Evolutionary conservation across 1,284 basidiomycete species (phyloP), one percentile per base, ranked within the genome.

Genomic region (Trametes polyzona): DNA sequence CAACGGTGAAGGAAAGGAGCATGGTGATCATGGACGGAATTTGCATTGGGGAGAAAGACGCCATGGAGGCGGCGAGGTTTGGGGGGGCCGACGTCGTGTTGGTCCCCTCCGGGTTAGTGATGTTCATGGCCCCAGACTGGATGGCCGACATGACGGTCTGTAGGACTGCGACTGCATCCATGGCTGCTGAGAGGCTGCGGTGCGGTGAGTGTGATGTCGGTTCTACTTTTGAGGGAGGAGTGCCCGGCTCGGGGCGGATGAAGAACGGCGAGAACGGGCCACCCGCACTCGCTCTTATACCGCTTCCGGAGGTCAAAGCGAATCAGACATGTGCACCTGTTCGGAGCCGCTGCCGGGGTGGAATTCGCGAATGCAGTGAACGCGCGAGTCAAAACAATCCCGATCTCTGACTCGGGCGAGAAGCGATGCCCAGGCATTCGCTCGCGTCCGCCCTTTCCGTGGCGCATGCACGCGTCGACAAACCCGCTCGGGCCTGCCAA

Each of bases 101-200:
- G 24, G 54, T 9, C 8, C 26, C 24, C 4, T 49, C 52, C 21
- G 33, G 19, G 23, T 36, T 27, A 16, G 50, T 59, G n/a, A 59
- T 36, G 30, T 51, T 44, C 37, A 54, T 39, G n/a, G 61, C 46
- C 37, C 57, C 57, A 3, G 57, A 53, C 23, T 60, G 58, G 29
- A 63, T 56, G 29, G 53, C 61, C 16, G 61, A 51, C 50, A 63
- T 59, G 29, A 63, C 61, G 21, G 55, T 58, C 46, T 63, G 61
- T 8, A 63, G 51, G 32, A 63, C 52, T 7, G 43, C 23, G 24
- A 55, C 46, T 3, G 61, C 57, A 29, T 62, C 61, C 61, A 62
- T 62, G 21, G 16, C 32, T 30, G 16, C 10, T 19, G 40, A 3
- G 37, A 29, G 27, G 32, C 23, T 47, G 14, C 23, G 8, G 47